A percentile compares a stretch with the other conserved stretches of the same genome.
These are phyloP conservation scores for Sclerotinia nivalis DNA, from an alignment of 2,329 filamentous ascomycete species.

Conservation along the genomic window DNA sequence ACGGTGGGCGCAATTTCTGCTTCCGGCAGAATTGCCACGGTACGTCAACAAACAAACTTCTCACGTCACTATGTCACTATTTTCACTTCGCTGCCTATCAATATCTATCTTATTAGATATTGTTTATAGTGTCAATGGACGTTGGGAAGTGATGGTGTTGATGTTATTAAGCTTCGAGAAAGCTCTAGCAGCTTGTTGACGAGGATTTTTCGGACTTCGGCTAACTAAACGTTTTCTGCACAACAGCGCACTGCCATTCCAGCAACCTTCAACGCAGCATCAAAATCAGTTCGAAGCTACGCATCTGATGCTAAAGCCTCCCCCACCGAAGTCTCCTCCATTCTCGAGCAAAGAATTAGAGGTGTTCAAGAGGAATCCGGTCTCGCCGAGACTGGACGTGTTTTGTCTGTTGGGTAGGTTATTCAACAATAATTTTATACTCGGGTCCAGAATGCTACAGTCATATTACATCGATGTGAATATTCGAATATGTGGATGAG, in stretches of 20 bases:
- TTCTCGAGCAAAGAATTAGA: slow-evolving; percentile 98
- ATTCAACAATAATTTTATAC: slow-evolving; percentile 25
- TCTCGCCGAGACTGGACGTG: slow-evolving; percentile 97
- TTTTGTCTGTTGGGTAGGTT: slow-evolving; percentile 97
- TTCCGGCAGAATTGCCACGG: slow-evolving; percentile 85
- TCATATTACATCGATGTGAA: slow-evolving; percentile 8
- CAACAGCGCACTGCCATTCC: slow-evolving; percentile 87
- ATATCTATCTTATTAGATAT: slow-evolving; percentile 42
- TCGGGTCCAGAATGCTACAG: slow-evolving; percentile 9
- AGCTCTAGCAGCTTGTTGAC: slow-evolving; percentile 40
- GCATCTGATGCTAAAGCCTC: slow-evolving; percentile 91
- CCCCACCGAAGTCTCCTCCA: slow-evolving; percentile 97
- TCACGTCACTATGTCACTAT: slow-evolving; percentile 32
- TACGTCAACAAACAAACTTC: slow-evolving; percentile 66
- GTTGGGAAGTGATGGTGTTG: slow-evolving; percentile 35
- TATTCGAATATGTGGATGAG: neutral
- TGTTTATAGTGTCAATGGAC: slow-evolving; percentile 45
- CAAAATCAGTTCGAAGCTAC: slow-evolving; percentile 80
- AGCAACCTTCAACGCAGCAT: slow-evolving; percentile 68
- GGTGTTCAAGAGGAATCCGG: slow-evolving; percentile 96
- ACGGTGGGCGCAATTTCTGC: slow-evolving; percentile 92
- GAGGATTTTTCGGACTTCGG: slow-evolving; percentile 51
- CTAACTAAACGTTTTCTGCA: slow-evolving; percentile 54
- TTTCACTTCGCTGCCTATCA: slow-evolving; percentile 44
- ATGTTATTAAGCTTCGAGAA: slow-evolving; percentile 45